Conservation (phyloP, 2,329 filamentous ascomycete species). For the Tolypocladium nubicola region DNA sequence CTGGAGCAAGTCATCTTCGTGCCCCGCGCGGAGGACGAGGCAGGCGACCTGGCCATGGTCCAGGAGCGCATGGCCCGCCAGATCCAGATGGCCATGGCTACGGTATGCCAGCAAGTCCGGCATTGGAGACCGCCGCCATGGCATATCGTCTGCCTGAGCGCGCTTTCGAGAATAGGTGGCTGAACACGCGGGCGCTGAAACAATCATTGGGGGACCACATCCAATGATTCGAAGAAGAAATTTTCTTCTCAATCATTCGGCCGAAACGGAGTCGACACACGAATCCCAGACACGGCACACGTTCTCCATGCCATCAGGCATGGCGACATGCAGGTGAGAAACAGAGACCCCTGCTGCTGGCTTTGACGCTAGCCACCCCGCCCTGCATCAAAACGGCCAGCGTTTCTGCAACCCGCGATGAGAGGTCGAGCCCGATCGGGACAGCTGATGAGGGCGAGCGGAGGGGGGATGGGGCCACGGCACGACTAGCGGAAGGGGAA, state of each 20-base stretch:
- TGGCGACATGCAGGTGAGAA: neutral
- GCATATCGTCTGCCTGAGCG: slow-evolving; percentile 22
- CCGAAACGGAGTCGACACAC: neutral
- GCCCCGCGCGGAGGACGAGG: slow-evolving; percentile 24
- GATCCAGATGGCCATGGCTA: slow-evolving; percentile 23
- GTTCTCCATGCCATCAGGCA: neutral
- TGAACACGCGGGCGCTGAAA: slow-evolving; percentile 1
- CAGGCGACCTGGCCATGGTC: slow-evolving; percentile 17
- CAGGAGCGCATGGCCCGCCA: slow-evolving; percentile 25
- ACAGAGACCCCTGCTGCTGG: neutral
- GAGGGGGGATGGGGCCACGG: neutral
- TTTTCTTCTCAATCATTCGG: neutral
- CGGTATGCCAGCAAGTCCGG: slow-evolving; percentile 17
- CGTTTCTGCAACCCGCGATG: neutral
- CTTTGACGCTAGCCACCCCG: neutral
- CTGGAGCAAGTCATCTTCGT: slow-evolving; percentile 34
- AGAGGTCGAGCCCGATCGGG: neutral
- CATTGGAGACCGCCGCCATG: slow-evolving; percentile 24
- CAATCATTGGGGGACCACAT: neutral
- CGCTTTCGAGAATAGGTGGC: slow-evolving; percentile 9
- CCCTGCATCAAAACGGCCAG: neutral
- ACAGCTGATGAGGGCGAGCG: neutral
- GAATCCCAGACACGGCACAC: neutral
- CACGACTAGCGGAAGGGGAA: neutral
- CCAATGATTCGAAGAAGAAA: neutral